A percentile compares a stretch with the other conserved stretches of the same genome.
Evolutionary conservation across 2,329 filamentous ascomycete genomes (phyloP).

Genomic region (Neophaeococcomyces aloes): DNA sequence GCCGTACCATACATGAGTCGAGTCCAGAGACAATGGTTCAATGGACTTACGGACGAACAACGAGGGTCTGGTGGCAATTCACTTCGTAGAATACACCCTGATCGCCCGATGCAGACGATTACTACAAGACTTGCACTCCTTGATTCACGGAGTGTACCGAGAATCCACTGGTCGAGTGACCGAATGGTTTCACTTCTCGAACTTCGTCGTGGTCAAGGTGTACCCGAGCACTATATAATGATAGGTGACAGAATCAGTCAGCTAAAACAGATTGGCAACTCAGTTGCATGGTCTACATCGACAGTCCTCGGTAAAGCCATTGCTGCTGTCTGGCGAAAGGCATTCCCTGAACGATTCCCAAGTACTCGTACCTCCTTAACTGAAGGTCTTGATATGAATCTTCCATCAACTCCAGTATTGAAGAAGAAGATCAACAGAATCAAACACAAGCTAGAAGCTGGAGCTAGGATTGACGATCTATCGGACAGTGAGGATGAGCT

Average conservation of each 20-base stretch:
- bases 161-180: constrained; percentile 53
- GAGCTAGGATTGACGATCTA: no score
- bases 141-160: constrained; percentile 44
- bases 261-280: constrained; percentile 63
- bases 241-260: constrained; percentile 48
- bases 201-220: constrained; percentile 57
- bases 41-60: constrained; percentile 19
- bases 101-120: constrained; percentile 51
- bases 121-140: constrained; percentile 43
- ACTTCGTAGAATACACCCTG: constrained; percentile 28
- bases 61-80: constrained; percentile 17
- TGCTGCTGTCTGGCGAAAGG: constrained; percentile 63
- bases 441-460: no score
- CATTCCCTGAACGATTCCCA: no score
- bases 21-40: constrained; percentile 26
- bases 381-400: no score
- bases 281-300: constrained; percentile 59
- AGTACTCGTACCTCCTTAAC: no score
- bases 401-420: no score
- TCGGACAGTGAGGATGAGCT: no score
- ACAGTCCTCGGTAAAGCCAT: constrained; percentile 51
- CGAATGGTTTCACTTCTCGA: constrained; percentile 57
- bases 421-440: no score
- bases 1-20: constrained; percentile 11
- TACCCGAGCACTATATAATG: constrained; percentile 59